Evolutionary conservation across 108 stramenopile genomes (phyloP).

Genomic region (Cyclotella distinguenda): DNA sequence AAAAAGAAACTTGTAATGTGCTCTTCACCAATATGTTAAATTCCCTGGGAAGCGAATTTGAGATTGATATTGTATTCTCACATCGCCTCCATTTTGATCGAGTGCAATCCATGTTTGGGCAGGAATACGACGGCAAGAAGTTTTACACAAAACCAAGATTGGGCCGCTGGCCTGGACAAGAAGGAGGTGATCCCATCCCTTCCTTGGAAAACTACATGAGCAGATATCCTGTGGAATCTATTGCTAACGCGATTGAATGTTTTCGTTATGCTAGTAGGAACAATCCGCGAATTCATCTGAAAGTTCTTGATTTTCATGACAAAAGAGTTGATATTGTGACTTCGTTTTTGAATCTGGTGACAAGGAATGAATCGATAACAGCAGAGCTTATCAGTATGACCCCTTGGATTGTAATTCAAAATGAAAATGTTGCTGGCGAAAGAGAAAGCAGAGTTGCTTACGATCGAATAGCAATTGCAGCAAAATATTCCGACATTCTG

Average conservation of each 20-base stretch:
- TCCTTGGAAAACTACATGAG: constrained; percentile 1
- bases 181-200: neutral
- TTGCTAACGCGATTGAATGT: neutral
- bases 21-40: constrained; percentile 1
- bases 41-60: neutral
- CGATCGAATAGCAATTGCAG: constrained; percentile 10
- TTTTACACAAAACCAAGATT: neutral
- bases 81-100: constrained; percentile 8
- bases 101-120: constrained; percentile 9
- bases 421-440: constrained; percentile 3
- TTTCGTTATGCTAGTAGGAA: neutral
- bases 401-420: neutral
- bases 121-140: constrained; percentile 6
- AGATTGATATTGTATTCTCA: constrained; percentile 4
- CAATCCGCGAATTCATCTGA: neutral
- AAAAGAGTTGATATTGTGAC: neutral
- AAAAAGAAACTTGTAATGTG: neutral
- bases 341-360: constrained; percentile 1
- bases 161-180: neutral
- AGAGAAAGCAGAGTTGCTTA: neutral
- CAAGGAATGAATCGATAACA: constrained; percentile 2
- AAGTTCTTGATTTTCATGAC: constrained; percentile 8
- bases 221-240: neutral
- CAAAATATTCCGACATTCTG: neutral
- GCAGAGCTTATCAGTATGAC: neutral